Conservation (phyloP, 257 asterid genomes). For the Asclepias syriaca region DNA sequence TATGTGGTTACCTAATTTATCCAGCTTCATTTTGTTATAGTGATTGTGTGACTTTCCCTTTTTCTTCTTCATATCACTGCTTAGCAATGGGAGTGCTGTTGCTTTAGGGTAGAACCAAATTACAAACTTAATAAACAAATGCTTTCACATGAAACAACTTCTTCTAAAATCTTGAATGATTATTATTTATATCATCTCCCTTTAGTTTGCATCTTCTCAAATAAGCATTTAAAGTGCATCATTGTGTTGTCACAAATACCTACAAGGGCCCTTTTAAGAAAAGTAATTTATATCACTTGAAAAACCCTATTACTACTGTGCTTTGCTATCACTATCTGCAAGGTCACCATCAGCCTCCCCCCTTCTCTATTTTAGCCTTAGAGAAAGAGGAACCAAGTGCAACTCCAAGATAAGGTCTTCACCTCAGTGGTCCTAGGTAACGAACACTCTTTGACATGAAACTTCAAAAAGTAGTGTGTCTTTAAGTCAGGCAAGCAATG, state of each 20-base stretch:
- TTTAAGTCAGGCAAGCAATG: slow-evolving; percentile 17
- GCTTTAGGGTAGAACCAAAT: neutral
- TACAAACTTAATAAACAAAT: neutral
- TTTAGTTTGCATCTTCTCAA: neutral
- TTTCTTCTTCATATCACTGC: neutral
- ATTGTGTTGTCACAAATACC: neutral
- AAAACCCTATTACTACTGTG: neutral
- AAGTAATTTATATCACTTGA: neutral
- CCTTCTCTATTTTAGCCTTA: neutral
- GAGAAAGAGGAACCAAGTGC: slow-evolving; percentile 1
- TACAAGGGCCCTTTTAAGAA: neutral
- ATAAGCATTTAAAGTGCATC: neutral
- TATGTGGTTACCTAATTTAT: neutral
- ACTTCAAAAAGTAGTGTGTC: neutral
- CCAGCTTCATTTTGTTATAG: neutral
- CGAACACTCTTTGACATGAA: slow-evolving; percentile 8
- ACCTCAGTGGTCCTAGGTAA: slow-evolving; percentile 15
- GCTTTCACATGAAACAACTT: neutral
- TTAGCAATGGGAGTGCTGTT: neutral
- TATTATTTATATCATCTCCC: neutral
- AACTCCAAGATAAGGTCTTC: slow-evolving; percentile 11
- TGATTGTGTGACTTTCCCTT: neutral
- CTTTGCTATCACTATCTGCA: slow-evolving; percentile 8
- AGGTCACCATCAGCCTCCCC: slow-evolving; percentile 6
- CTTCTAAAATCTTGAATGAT: neutral